Evolutionary conservation across 2,329 filamentous ascomycete genomes (phyloP), one percentile per base, ranked within the genome.

Genomic region (Colletotrichum higginsianum): DNA sequence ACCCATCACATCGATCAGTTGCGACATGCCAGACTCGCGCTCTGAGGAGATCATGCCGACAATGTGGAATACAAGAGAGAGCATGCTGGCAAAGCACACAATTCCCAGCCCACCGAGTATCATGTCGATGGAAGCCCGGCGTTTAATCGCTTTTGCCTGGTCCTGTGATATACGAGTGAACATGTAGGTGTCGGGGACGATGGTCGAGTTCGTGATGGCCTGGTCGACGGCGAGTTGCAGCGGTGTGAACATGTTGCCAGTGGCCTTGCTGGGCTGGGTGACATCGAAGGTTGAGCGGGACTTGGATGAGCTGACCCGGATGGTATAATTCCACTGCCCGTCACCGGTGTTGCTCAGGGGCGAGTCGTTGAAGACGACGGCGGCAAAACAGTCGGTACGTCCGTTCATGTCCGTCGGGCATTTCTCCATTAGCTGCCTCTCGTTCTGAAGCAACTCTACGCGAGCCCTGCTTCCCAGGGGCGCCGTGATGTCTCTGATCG

Each of bases 1-100:
- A 86, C 87, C 63, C 91, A 94, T 94, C 56, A 91, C 90, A 80
- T 95, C 92, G 42, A 94, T 90, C 16, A 94, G 84, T 76, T 93
- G 90, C 3, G 91, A 92, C 82, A 94, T 91, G 3, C 92, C 92
- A 6, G 88, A 81, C 79, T 94, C 92, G 61, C 92, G 84, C 80
- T 94, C 92, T 5, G 87, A 86, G 2, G 92, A 91, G 80, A 94
- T 90, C 74, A 92, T 86, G 42, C 92, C 91, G 6, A 91, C 90
- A 23, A 93, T 84, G 75, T 94, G 92, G 76, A 94, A 94, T 58
- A 88, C 88, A 5, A 93, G 87, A 7, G 90, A 89, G 44, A 92
- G 87, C 69, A 92, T 87, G 12, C 88, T 90, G 71, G 93, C 87
- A 76, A 92, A 90, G 75, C 92, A 90, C 2, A 89, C 90, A 30